These are phyloP conservation scores for Stylonectria norvegica DNA, from an alignment of 2,329 filamentous ascomycete species.

Conservation along the genomic window DNA sequence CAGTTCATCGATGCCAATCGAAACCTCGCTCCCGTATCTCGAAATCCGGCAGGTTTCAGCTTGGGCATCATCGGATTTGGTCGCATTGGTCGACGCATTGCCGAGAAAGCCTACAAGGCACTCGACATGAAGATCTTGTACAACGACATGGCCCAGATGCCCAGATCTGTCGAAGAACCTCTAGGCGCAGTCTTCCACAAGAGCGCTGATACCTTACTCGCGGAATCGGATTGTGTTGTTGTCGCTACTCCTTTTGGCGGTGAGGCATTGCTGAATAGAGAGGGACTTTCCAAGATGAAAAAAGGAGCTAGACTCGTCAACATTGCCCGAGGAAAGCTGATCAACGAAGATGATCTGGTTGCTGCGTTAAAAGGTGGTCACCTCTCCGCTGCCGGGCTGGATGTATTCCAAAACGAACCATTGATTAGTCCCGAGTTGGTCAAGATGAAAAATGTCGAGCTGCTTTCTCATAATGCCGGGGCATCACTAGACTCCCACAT, in stretches of 20 bases:
- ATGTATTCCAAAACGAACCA: conserved; percentile 71
- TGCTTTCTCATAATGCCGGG: conserved; percentile 25
- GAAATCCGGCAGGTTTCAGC: conserved; percentile 23
- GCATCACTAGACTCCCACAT: conserved; percentile 25
- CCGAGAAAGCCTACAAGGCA: conserved; percentile 26
- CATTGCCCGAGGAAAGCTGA: conserved; percentile 68
- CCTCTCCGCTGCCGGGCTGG: conserved; percentile 63
- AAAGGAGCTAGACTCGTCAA: conserved; percentile 66
- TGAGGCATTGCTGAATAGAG: conserved; percentile 34
- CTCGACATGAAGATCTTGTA: conserved; percentile 29
- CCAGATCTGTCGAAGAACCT: conserved; percentile 11
- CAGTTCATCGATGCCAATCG: conserved; percentile 24
- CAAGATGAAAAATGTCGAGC: conserved; percentile 26
- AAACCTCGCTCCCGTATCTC: conserved; percentile 22
- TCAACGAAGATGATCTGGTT: conserved; percentile 68
- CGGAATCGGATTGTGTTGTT: conserved; percentile 24
- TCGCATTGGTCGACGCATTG: conserved; percentile 24
- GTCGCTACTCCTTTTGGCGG: conserved; percentile 25
- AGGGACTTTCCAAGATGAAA: conserved; percentile 68
- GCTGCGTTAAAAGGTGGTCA: conserved; percentile 58
- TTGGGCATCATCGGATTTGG: conserved; percentile 27
- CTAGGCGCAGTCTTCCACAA: conserved; percentile 21
- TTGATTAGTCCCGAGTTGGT: conserved; percentile 24
- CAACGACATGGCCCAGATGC: conserved; percentile 24
- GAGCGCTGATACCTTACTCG: conserved; percentile 19